phyloP scores from a whole-genome alignment of 805 yeast species.

The Yarrowia sp. region DNA sequence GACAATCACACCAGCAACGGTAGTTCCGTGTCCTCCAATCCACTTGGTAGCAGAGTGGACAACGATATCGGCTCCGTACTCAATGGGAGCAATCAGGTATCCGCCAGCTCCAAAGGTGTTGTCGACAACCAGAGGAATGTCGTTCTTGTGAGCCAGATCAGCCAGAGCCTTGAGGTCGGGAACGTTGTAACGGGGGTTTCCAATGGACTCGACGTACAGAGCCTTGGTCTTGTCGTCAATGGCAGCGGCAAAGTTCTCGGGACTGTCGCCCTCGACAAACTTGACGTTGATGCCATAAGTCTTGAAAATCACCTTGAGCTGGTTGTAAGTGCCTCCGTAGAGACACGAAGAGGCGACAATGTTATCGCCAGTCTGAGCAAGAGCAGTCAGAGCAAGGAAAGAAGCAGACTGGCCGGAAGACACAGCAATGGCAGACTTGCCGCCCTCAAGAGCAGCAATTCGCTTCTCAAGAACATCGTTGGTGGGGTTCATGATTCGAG shows the following conservation, averaged over 20 bases:
- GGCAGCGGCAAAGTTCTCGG: conserved; percentile 72
- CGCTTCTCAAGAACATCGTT: conserved; percentile 89
- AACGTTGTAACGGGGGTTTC: conserved; percentile 90
- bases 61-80: conserved; percentile 89
- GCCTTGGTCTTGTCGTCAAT: conserved; percentile 90
- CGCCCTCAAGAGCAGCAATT: conserved; percentile 91
- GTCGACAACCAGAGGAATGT: conserved; percentile 90
- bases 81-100: conserved; percentile 79
- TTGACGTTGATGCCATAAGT: conserved; percentile 85
- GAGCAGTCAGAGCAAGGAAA: conserved; percentile 77
- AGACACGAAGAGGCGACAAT: conserved; percentile 83
- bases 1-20: conserved; percentile 88
- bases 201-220: conserved; percentile 85
- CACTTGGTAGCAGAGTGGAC: conserved; percentile 96
- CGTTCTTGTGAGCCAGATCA: conserved; percentile 81
- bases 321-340: conserved; percentile 97
- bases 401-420: conserved; percentile 98
- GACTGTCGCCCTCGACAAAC: conserved; percentile 80
- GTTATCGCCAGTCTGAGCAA: conserved; percentile 90
- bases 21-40: conserved; percentile 97
- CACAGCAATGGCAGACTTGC: conserved; percentile 87
- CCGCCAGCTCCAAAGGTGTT: conserved; percentile 99
- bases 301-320: conserved; percentile 90
- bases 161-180: conserved; percentile 86
- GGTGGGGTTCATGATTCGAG: conserved; percentile 93